Conservation (phyloP, 2,329 filamentous ascomycete genomes). For the Fusarium sp. region DNA sequence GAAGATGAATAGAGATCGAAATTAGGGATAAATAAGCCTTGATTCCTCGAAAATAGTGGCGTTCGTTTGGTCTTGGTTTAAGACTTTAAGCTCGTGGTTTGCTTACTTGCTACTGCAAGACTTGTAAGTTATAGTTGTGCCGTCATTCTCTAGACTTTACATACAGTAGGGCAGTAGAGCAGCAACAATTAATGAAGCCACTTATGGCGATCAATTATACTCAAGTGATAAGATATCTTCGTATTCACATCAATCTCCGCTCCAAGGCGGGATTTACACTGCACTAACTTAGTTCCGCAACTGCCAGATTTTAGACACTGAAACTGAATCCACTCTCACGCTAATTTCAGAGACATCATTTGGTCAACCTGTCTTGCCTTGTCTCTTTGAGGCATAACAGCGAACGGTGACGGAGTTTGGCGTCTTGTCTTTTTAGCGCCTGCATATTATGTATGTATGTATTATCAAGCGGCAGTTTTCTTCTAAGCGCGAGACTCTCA, state of each 20-base stretch:
- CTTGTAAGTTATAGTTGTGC: no score
- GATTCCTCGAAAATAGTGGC: conserved; percentile 4
- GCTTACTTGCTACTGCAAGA: no score
- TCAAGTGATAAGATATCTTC: neutral
- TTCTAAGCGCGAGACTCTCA: conserved; percentile 12
- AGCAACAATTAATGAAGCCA: neutral
- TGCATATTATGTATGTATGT: neutral
- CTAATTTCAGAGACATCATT: conserved; percentile 6
- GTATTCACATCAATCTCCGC: conserved; percentile 15
- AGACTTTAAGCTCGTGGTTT: neutral
- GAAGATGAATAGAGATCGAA: conserved; percentile 16
- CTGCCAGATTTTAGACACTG: conserved; percentile 5
- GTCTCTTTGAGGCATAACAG: conserved; percentile 7
- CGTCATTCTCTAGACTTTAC: neutral
- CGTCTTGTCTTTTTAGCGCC: conserved; percentile 25
- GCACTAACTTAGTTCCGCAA: conserved; percentile 11
- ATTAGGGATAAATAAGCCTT: neutral
- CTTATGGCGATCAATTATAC: neutral
- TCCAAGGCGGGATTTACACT: conserved; percentile 12
- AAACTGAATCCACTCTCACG: conserved; percentile 7
- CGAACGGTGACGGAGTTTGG: conserved; percentile 12
- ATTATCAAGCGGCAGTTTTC: conserved; percentile 14
- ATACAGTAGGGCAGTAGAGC: no score
- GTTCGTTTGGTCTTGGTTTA: neutral
- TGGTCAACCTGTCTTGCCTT: neutral